These are phyloP conservation scores for Thuidium tamariscinum DNA, from an alignment of 225 moss, liverwort and hornwort species.

Conservation along the genomic window DNA sequence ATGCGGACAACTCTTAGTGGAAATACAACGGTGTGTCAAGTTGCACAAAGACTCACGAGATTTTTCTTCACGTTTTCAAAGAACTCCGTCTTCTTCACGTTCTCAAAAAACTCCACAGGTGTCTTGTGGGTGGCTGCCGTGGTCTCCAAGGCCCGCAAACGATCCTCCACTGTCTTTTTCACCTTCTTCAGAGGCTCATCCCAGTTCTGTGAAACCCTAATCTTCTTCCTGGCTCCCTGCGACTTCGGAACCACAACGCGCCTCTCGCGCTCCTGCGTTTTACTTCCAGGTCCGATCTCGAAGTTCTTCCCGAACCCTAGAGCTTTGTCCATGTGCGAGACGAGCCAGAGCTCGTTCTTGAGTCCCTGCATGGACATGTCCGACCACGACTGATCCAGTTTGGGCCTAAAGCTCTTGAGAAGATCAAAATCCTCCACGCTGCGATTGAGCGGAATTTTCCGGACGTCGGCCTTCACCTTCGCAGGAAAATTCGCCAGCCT, in stretches of 20 bases:
- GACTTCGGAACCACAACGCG: constrained; percentile 18
- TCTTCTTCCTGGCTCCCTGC: constrained; percentile 23
- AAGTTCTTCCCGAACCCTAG: background rate
- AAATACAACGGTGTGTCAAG: background rate
- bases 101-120: constrained; percentile 58
- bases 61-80: constrained; percentile 68
- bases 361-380: constrained; percentile 43
- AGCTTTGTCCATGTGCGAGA: constrained; percentile 4
- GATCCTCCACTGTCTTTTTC: constrained; percentile 61
- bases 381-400: constrained; percentile 37
- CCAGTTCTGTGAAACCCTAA: constrained; percentile 41
- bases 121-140: constrained; percentile 48
- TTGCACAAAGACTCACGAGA: constrained; percentile 15
- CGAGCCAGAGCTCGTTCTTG: constrained; percentile 34
- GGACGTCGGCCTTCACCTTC: background rate
- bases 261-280: constrained; percentile 16
- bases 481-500: constrained; percentile 13
- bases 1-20: background rate
- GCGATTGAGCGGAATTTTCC: background rate
- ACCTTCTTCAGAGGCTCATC: constrained; percentile 67
- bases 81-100: constrained; percentile 60
- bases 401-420: constrained; percentile 75
- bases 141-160: constrained; percentile 58
- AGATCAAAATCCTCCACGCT: constrained; percentile 45
- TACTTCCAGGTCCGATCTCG: constrained; percentile 2